Evolutionary conservation across 169 alveolate genomes (phyloP).

Genomic region (Toxoplasma gondii): DNA sequence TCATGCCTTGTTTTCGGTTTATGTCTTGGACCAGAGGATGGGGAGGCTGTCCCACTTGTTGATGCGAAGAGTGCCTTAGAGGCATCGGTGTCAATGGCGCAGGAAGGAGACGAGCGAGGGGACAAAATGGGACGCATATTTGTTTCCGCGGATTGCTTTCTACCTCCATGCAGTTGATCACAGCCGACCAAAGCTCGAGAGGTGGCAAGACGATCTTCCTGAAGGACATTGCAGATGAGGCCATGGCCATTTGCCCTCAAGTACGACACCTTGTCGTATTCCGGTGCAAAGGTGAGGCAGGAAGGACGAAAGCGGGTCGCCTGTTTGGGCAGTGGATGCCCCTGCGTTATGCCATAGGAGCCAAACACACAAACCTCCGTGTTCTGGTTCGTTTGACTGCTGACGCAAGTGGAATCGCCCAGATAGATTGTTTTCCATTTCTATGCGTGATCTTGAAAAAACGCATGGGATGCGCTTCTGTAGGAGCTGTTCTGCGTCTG

Average conservation of each 20-base stretch:
- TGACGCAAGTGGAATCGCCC: neutral
- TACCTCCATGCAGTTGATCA: slow-evolving; percentile 74
- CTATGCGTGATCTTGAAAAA: too few species aligned
- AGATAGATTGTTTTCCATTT: too few species aligned
- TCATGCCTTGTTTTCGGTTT: too few species aligned
- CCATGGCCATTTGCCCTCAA: slow-evolving; percentile 77
- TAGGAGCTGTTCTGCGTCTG: too few species aligned
- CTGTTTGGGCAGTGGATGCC: too few species aligned
- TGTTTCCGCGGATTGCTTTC: neutral
- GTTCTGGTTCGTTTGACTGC: neutral
- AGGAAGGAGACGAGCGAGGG: neutral
- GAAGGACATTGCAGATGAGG: slow-evolving; percentile 88
- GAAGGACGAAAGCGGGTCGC: too few species aligned
- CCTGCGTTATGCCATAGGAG: neutral
- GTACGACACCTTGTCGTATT: slow-evolving; percentile 82
- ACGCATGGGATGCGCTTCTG: too few species aligned
- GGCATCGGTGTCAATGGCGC: too few species aligned
- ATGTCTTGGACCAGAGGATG: too few species aligned
- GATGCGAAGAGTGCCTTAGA: too few species aligned
- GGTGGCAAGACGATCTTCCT: slow-evolving; percentile 88
- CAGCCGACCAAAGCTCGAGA: slow-evolving; percentile 91
- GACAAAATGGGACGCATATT: neutral
- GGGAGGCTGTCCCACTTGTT: too few species aligned
- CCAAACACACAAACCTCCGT: too few species aligned
- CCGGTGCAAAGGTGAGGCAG: slow-evolving; percentile 61